A percentile compares a stretch with the other conserved stretches of the same genome.
phyloP scores from a whole-genome alignment of 2,329 filamentous ascomycete genomes.

The Colletotrichum melonis region DNA sequence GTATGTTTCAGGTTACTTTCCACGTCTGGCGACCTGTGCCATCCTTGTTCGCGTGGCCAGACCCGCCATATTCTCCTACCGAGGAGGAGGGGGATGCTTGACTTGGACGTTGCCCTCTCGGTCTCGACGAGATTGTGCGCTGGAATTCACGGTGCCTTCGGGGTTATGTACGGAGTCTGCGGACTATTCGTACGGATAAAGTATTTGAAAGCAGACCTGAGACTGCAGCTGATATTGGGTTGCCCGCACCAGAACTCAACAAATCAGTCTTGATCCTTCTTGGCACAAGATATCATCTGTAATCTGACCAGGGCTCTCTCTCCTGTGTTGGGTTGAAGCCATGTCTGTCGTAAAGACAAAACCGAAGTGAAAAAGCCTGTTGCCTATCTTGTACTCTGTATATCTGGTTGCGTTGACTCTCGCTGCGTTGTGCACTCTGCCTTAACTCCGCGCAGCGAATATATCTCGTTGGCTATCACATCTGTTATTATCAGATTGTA shows the following conservation, averaged over 20 bases:
- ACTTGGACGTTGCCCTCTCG: background rate
- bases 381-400: background rate
- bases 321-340: background rate
- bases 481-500: background rate
- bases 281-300: background rate
- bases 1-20: constrained; percentile 36
- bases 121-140: constrained; percentile 1
- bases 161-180: constrained; percentile 1
- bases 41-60: constrained; percentile 33
- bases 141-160: background rate
- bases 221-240: background rate
- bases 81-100: constrained; percentile 14
- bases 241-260: background rate
- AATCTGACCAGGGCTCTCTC: background rate
- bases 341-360: constrained; percentile 4
- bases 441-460: background rate
- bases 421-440: background rate
- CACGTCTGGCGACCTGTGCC: constrained; percentile 16
- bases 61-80: constrained; percentile 31
- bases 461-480: background rate
- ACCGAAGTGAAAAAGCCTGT: background rate
- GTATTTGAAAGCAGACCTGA: background rate
- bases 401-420: background rate
- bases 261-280: background rate
- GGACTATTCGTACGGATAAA: background rate